Conservation (phyloP, 2,329 filamentous ascomycete species). For the Claviceps capensis region DNA sequence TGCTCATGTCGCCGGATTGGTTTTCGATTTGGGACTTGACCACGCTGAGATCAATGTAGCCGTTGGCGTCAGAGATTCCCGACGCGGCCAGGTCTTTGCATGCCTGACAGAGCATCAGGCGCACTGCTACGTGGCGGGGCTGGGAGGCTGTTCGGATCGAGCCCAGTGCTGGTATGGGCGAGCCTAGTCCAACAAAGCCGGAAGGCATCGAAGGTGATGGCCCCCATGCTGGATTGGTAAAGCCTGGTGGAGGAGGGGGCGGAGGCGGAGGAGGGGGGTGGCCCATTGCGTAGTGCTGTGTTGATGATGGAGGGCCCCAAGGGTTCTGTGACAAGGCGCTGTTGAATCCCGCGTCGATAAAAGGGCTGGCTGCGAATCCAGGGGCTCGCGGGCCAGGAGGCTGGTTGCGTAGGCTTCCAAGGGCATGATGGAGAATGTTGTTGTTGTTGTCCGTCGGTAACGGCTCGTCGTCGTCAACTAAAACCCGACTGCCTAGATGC, state of each 20-base stretch:
- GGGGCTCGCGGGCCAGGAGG: constrained; percentile 32
- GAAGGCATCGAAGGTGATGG: constrained; percentile 19
- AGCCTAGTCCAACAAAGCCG: constrained; percentile 21
- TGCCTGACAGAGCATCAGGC: constrained; percentile 62
- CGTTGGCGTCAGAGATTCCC: constrained; percentile 32
- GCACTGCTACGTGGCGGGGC: constrained; percentile 54
- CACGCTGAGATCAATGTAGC: constrained; percentile 55
- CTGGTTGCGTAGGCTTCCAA: constrained; percentile 29
- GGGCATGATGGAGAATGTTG: background rate
- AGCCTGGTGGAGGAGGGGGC: constrained; percentile 29
- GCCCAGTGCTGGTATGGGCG: constrained; percentile 16
- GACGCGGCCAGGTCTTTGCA: constrained; percentile 48
- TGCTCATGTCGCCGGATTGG: constrained; percentile 26
- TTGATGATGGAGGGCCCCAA: constrained; percentile 26
- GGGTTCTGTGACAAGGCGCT: constrained; percentile 19
- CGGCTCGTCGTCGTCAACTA: constrained; percentile 62
- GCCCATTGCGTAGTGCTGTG: constrained; percentile 16
- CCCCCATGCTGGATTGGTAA: constrained; percentile 28
- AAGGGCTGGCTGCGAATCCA: constrained; percentile 27
- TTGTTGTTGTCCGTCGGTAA: constrained; percentile 20
- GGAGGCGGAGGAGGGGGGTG: background rate
- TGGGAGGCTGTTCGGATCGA: constrained; percentile 27
- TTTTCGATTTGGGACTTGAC: constrained; percentile 54
- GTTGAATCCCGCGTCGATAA: constrained; percentile 28
- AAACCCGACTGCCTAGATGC: constrained; percentile 79